Percentiles rank a stretch among this genome's conserved stretches.
Evolutionary conservation across 805 yeast genomes (phyloP).

Genomic region (Kluyveromyces nonfermentans): DNA sequence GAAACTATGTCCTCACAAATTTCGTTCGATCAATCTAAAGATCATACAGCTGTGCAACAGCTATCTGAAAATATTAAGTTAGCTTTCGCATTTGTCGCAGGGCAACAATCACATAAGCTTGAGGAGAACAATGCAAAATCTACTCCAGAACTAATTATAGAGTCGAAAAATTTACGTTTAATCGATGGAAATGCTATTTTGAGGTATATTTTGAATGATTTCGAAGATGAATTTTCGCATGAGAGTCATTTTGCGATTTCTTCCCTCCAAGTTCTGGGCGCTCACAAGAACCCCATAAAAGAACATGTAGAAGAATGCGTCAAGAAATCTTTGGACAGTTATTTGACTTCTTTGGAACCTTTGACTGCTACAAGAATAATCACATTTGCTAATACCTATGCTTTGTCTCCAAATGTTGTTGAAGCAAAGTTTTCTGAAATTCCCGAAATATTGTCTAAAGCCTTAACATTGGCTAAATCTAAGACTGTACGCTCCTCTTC

Average conservation of each 20-base stretch:
- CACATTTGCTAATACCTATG: slow-evolving; percentile 48
- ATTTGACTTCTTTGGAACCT: slow-evolving; percentile 19
- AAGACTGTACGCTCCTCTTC: slow-evolving; percentile 23
- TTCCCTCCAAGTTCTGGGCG: slow-evolving; percentile 15
- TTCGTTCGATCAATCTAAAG: slow-evolving; percentile 23
- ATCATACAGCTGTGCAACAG: slow-evolving; percentile 12
- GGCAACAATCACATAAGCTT: slow-evolving; percentile 17
- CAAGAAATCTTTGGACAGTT: slow-evolving; percentile 30
- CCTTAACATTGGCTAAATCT: slow-evolving; percentile 37
- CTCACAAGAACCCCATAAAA: slow-evolving; percentile 23
- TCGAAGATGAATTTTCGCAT: slow-evolving; percentile 28
- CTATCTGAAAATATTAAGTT: slow-evolving; percentile 27
- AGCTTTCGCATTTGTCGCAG: slow-evolving; percentile 23
- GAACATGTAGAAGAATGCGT: slow-evolving; percentile 38
- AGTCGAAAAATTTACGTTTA: slow-evolving; percentile 32
- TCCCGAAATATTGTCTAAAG: slow-evolving; percentile 34
- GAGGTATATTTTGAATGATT: slow-evolving; percentile 48
- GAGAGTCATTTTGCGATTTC: slow-evolving; percentile 20
- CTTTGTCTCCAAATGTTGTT: slow-evolving; percentile 26
- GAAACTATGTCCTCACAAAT: slow-evolving; percentile 15
- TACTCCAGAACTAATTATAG: slow-evolving; percentile 22
- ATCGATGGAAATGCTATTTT: slow-evolving; percentile 63
- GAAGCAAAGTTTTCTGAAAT: slow-evolving; percentile 20
- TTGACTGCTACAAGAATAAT: slow-evolving; percentile 46
- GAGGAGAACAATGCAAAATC: slow-evolving; percentile 14